Conservation (phyloP, 2,329 filamentous ascomycete genomes). For the Talaromyces atroroseus region DNA sequence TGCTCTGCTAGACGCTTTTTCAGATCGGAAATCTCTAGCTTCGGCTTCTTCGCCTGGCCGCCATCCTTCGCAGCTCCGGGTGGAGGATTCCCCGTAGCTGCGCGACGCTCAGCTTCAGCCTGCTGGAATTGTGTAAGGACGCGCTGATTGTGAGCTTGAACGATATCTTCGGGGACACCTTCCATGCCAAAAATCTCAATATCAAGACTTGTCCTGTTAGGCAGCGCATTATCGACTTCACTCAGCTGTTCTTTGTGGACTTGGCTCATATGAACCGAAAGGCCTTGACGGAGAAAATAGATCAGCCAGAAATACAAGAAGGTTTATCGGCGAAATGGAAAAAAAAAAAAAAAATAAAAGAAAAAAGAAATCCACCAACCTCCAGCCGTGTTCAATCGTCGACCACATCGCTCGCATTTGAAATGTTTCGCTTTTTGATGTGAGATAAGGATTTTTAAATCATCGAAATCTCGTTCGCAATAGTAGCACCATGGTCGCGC, state of each 20-base stretch:
- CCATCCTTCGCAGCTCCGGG: constrained; percentile 39
- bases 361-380: constrained; percentile 50
- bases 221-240: constrained; percentile 85
- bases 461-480: constrained; percentile 98
- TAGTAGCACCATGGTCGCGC: constrained; percentile 95
- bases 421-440: constrained; percentile 99
- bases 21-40: constrained; percentile 70
- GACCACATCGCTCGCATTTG: constrained; percentile 87
- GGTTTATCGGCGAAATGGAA: no score
- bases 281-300: constrained; percentile 50
- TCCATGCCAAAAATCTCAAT: constrained; percentile 99
- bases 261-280: constrained; percentile 95
- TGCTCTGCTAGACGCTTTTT: constrained; percentile 75
- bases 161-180: constrained; percentile 81
- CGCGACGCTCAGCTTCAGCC: constrained; percentile 74
- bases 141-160: constrained; percentile 77
- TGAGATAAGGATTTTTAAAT: constrained; percentile 90
- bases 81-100: constrained; percentile 76
- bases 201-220: constrained; percentile 77
- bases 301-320: constrained; percentile 9
- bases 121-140: constrained; percentile 82
- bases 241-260: constrained; percentile 92
- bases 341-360: background rate
- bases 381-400: constrained; percentile 88
- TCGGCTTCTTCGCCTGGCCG: constrained; percentile 57